Conservation (phyloP, 257 asterid genomes). For the Orobanche coerulescens region DNA sequence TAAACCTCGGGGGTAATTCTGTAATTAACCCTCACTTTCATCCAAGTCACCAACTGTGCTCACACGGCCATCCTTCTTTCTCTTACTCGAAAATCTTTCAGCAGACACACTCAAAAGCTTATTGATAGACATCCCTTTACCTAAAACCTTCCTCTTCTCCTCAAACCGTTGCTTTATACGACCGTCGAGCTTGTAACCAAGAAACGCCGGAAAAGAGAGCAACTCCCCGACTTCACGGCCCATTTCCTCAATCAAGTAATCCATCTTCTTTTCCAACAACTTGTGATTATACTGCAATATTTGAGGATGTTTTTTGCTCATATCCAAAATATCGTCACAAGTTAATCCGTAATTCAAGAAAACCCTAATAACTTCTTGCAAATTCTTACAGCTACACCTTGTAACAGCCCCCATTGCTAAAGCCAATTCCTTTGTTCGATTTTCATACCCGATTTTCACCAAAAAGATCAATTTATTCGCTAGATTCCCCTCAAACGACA, state of each 20-base stretch:
- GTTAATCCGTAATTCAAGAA: constrained; percentile 64
- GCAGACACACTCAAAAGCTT: constrained; percentile 74
- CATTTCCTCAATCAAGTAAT: constrained; percentile 77
- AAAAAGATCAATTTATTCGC: constrained; percentile 56
- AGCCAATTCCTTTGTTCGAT: constrained; percentile 61
- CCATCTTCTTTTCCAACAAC: constrained; percentile 74
- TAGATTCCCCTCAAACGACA: constrained; percentile 67
- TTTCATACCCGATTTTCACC: constrained; percentile 63
- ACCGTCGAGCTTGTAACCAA: constrained; percentile 78
- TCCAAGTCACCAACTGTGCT: constrained; percentile 13
- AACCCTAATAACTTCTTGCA: constrained; percentile 63
- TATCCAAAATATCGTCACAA: constrained; percentile 65
- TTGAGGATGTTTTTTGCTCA: constrained; percentile 87
- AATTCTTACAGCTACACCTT: constrained; percentile 77
- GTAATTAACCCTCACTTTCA: neutral
- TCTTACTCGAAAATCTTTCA: constrained; percentile 51
- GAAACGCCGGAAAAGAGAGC: constrained; percentile 80
- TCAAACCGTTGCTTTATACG: constrained; percentile 81
- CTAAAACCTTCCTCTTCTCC: constrained; percentile 44
- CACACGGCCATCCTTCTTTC: constrained; percentile 26
- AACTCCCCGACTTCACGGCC: constrained; percentile 82
- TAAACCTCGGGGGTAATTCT: neutral
- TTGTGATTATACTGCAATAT: constrained; percentile 69
- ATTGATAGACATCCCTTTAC: constrained; percentile 78
- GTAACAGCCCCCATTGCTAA: constrained; percentile 91